Conservation (phyloP, 1,139 yeast genomes). For the Chernovozyma aurita region DNA sequence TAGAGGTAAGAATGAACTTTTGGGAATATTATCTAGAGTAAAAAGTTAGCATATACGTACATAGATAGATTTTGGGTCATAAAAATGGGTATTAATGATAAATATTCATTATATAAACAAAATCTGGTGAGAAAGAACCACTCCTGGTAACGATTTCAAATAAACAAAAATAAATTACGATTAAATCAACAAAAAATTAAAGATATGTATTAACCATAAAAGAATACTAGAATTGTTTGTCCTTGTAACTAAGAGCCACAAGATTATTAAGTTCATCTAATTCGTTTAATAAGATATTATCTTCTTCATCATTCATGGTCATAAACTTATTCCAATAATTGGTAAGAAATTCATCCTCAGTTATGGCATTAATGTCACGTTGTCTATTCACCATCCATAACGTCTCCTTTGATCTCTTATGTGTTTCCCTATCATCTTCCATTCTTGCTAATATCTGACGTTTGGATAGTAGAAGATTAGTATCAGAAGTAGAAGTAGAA, state of each 20-base stretch:
- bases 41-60: slow-evolving; percentile 2
- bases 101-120: slow-evolving; percentile 3
- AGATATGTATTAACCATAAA: no score
- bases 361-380: slow-evolving; percentile 29
- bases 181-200: no score
- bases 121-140: no score
- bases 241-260: slow-evolving; percentile 43
- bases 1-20: slow-evolving; percentile 73
- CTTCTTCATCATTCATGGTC: slow-evolving; percentile 44
- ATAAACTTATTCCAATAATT: slow-evolving; percentile 53
- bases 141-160: no score
- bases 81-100: no score
- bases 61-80: slow-evolving; percentile 7
- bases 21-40: slow-evolving; percentile 42
- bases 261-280: slow-evolving; percentile 53
- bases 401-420: slow-evolving; percentile 71
- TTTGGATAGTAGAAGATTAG: slow-evolving; percentile 31
- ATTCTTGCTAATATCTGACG: slow-evolving; percentile 66
- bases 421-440: slow-evolving; percentile 85
- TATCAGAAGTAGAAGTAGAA: slow-evolving; percentile 9
- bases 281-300: slow-evolving; percentile 34
- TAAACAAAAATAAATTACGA: no score
- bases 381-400: slow-evolving; percentile 65
- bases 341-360: slow-evolving; percentile 54
- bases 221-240: slow-evolving; percentile 25